Base-by-base conservation (phyloP, 2,329 filamentous ascomycete genomes). In the Penicillium rolfsii region DNA sequence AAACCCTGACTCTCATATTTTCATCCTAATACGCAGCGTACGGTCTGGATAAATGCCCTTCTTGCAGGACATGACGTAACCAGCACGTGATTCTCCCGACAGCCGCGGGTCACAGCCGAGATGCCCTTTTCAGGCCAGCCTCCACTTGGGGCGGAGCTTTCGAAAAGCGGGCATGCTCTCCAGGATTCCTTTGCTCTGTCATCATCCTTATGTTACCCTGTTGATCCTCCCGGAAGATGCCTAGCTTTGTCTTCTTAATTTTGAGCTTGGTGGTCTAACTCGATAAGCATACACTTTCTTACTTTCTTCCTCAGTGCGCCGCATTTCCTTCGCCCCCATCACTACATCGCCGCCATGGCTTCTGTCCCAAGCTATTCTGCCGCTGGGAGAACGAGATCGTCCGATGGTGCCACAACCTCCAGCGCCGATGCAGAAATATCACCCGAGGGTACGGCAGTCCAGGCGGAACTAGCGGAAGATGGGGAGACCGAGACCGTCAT, bases 341-440 rank as follows among this genome's bases (percentile, higher is more conserved):
- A 43, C 41, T 26, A 40, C 52, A 52, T 53, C 61, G 55, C 49
- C 58, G 67, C 57, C 35, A 78, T 78, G 76, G 71, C 74, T 9
- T 77, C 76, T 30, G 61, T 75, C 46, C 70, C 74, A 22, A 70
- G 68, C 60, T 73, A 70, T 58, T 69, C 74, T 40, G 59, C 71
- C 45, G 59, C 70, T 45, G 66, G 69, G 59, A 69, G 73, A 64
- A 61, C 67, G 53, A 66, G 68, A 56, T 64, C 70, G 16, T 69
- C 70, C 41, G 71, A 75, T 60, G 66, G 63, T 52, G 54, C 67
- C 55, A 63, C 64, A 46, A 52, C 56, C 59, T 53, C 65, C 30
- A 59, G 64, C 48, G 61, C 58, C 45, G 63, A 68, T 26, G 67
- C 61, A 41, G 58, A 52, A 26, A 58, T 55, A 36, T 46, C 46